These are phyloP conservation scores for Beauveria medogensis DNA, from an alignment of 2,329 filamentous ascomycete species.

Conservation along the genomic window DNA sequence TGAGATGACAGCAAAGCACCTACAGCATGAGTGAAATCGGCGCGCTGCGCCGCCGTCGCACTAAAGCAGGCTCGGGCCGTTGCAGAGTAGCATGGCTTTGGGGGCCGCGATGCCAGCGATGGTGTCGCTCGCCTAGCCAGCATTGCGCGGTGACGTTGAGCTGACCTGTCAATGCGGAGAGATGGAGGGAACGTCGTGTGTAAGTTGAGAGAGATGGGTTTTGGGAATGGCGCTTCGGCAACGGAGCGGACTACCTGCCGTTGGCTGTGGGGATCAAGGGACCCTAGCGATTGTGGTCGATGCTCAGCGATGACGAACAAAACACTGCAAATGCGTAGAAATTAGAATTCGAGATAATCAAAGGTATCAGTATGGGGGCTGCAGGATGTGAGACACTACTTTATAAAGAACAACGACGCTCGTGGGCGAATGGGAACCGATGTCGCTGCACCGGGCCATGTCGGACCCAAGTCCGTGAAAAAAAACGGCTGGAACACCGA, in stretches of 20 bases:
- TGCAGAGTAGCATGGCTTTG: background rate
- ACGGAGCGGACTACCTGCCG: background rate
- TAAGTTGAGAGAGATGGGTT: background rate
- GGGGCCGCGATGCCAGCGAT: background rate
- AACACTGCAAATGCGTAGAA: background rate
- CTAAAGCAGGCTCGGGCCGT: slow-evolving; percentile 26
- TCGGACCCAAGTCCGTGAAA: background rate
- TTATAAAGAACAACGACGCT: background rate
- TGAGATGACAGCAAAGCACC: slow-evolving; percentile 15
- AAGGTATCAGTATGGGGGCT: too few relatives aligned
- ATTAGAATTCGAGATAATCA: background rate
- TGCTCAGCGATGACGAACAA: background rate
- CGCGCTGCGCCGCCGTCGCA: slow-evolving; percentile 21
- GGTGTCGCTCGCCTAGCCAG: background rate
- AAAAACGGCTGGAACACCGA: slow-evolving; percentile 6
- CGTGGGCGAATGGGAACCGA: background rate
- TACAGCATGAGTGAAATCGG: slow-evolving; percentile 41
- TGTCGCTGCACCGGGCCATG: background rate
- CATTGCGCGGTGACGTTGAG: background rate
- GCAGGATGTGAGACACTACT: background rate
- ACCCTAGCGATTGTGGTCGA: background rate
- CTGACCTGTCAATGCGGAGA: background rate
- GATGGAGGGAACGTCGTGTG: background rate
- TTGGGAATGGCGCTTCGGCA: background rate
- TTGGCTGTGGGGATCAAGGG: background rate